Conservation (phyloP, 306 rosid species). For the Canavalia ensiformis region DNA sequence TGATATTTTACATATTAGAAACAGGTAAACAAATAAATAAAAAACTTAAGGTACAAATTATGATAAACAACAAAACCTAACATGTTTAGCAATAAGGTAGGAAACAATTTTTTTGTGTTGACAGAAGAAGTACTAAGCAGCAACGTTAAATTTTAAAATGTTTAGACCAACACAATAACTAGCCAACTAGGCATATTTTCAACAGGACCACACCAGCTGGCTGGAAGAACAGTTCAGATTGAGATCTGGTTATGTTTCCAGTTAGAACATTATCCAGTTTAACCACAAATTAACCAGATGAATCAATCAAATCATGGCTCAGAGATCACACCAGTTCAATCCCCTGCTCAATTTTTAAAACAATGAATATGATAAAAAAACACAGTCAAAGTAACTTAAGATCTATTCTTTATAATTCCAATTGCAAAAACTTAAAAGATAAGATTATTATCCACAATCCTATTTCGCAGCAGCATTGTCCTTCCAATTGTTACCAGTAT, state of each 20-base stretch:
- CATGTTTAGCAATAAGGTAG: slow-evolving; percentile 11
- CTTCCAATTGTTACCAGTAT: neutral
- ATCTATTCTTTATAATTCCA: neutral
- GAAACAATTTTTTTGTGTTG: neutral
- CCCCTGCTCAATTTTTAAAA: neutral
- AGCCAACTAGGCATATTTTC: neutral
- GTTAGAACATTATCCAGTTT: neutral
- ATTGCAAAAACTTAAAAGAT: neutral
- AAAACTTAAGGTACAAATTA: neutral
- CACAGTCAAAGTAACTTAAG: neutral
- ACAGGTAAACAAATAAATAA: slow-evolving; percentile 29
- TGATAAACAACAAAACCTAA: slow-evolving; percentile 15
- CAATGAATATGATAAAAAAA: neutral
- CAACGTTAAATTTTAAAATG: too few species aligned
- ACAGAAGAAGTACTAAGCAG: neutral
- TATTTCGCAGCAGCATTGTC: neutral
- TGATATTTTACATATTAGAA: slow-evolving; percentile 26
- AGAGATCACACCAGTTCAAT: neutral
- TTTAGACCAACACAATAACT: too few species aligned
- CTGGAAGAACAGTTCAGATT: neutral
- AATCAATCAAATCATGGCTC: slow-evolving; percentile 3
- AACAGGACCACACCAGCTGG: neutral
- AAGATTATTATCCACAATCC: slow-evolving; percentile 6
- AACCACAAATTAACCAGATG: neutral
- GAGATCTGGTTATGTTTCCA: neutral